Percentiles rank a stretch among this genome's conserved stretches.
Conservation (phyloP, 2,329 filamentous ascomycete species). For the Cytospora schulzeri region DNA sequence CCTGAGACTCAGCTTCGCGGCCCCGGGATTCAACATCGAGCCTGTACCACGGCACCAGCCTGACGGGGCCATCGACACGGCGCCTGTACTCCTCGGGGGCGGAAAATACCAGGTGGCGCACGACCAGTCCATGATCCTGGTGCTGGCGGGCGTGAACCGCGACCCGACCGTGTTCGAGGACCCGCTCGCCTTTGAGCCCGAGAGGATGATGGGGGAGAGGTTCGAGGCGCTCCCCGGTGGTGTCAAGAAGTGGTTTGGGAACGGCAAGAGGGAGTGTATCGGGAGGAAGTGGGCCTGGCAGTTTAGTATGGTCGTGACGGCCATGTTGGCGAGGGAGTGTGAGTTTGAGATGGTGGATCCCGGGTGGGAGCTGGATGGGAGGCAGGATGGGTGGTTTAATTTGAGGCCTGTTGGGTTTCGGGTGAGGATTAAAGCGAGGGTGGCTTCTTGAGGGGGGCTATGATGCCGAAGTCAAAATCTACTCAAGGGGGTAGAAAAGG, state of each 20-base stretch:
- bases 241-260: constrained; percentile 55
- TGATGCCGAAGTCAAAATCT: not conserved
- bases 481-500: too few species aligned
- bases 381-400: constrained; percentile 56
- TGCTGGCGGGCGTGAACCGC: constrained; percentile 53
- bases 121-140: constrained; percentile 52
- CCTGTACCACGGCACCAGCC: constrained; percentile 42
- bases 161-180: constrained; percentile 52
- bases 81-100: constrained; percentile 49
- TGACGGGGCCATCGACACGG: constrained; percentile 36
- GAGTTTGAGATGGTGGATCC: constrained; percentile 49
- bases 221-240: constrained; percentile 47
- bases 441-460: not conserved
- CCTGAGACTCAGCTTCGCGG: constrained; percentile 55
- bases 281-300: constrained; percentile 53
- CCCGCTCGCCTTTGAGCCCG: constrained; percentile 48
- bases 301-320: constrained; percentile 46
- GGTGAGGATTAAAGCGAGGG: constrained; percentile 46
- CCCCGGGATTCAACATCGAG: constrained; percentile 59
- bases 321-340: constrained; percentile 46
- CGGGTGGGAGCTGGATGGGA: constrained; percentile 41
- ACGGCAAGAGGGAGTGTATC: constrained; percentile 55
- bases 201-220: constrained; percentile 51
- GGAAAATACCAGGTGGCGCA: constrained; percentile 53
- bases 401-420: constrained; percentile 50